Conservation (phyloP, 805 yeast species). For the Candida boleticola region DNA sequence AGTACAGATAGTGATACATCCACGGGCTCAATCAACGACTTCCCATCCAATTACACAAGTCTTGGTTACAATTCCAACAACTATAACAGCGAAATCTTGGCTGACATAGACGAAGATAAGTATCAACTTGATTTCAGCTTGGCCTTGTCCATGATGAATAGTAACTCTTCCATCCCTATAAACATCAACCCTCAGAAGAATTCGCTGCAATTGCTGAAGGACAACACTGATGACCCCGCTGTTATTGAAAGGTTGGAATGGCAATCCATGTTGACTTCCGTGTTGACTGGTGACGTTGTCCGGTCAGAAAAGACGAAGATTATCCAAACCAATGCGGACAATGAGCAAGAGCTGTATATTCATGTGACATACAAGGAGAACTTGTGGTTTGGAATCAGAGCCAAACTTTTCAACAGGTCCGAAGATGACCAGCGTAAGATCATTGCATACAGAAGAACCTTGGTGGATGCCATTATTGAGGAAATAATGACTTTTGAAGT, state of each 20-base stretch:
- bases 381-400: slow-evolving; percentile 84
- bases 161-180: slow-evolving; percentile 32
- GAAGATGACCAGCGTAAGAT: slow-evolving; percentile 75
- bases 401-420: slow-evolving; percentile 77
- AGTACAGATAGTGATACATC: slow-evolving; percentile 1
- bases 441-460: slow-evolving; percentile 63
- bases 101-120: slow-evolving; percentile 41
- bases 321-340: slow-evolving; percentile 42
- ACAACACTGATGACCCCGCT: slow-evolving; percentile 41
- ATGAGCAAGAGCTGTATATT: slow-evolving; percentile 45
- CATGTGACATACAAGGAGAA: slow-evolving; percentile 63
- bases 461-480: slow-evolving; percentile 70
- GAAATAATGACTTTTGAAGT: slow-evolving; percentile 66
- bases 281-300: slow-evolving; percentile 92
- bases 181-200: slow-evolving; percentile 28
- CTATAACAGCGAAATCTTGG: slow-evolving; percentile 28
- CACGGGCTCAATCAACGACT: slow-evolving; percentile 1
- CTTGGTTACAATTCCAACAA: not conserved
- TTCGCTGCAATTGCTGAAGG: slow-evolving; percentile 35
- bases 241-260: slow-evolving; percentile 84
- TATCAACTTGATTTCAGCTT: slow-evolving; percentile 48
- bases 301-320: slow-evolving; percentile 83
- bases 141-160: slow-evolving; percentile 33
- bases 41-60: not conserved
- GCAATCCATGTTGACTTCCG: slow-evolving; percentile 91